Conservation (phyloP, 2,329 filamentous ascomycete genomes). For the Alternaria sp. region DNA sequence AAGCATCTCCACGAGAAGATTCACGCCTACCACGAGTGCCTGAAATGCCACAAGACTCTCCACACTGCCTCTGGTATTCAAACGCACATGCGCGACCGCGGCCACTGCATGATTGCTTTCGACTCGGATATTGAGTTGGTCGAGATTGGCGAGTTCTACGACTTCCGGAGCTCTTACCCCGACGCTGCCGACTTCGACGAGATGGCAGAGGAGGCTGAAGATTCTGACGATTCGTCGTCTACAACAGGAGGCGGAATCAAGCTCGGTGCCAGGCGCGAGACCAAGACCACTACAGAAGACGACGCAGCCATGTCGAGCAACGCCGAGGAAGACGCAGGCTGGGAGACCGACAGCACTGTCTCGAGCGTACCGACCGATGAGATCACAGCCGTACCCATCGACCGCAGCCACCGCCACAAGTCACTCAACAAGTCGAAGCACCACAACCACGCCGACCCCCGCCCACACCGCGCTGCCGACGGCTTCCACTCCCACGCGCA, state of each 20-base stretch:
- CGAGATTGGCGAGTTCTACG: conserved; percentile 94
- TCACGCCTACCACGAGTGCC: conserved; percentile 78
- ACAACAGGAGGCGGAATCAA: conserved; percentile 67
- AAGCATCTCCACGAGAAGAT: conserved; percentile 81
- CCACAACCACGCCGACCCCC: conserved; percentile 73
- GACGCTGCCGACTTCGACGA: conserved; percentile 72
- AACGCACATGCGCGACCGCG: conserved; percentile 96
- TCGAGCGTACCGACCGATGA: conserved; percentile 89
- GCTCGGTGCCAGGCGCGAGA: conserved; percentile 67
- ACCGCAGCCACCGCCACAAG: conserved; percentile 74
- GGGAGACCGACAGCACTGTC: conserved; percentile 91
- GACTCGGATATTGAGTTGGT: conserved; percentile 87
- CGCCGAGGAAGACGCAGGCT: conserved; percentile 77
- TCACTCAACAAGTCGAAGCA: conserved; percentile 75
- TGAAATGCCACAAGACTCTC: conserved; percentile 86
- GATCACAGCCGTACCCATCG: conserved; percentile 78
- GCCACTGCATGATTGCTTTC: conserved; percentile 96
- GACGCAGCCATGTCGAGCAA: conserved; percentile 53
- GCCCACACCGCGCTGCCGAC: conserved; percentile 75
- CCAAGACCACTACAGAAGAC: conserved; percentile 47
- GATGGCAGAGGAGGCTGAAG: conserved; percentile 46
- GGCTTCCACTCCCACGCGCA: conserved; percentile 85
- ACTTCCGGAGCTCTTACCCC: conserved; percentile 94
- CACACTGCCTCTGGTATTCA: conserved; percentile 80
- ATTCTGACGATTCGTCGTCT: conserved; percentile 55